phyloP scores from a whole-genome alignment of 23 red algal species.

The Gracilaria caudata region DNA sequence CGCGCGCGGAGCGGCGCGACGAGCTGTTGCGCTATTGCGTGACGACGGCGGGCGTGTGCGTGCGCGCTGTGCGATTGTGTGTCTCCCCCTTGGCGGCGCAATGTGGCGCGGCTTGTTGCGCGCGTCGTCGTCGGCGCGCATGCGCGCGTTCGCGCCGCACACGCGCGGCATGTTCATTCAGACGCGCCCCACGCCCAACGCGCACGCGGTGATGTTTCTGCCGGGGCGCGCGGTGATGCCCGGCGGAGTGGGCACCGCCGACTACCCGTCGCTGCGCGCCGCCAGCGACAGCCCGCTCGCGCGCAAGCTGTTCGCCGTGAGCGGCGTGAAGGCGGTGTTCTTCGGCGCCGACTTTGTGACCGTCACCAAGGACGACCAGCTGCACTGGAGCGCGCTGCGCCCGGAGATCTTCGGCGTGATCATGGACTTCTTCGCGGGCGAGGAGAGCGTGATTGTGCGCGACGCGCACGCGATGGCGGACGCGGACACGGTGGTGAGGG shows the following conservation, averaged over 20 bases:
- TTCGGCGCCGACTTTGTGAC: conserved; percentile 95
- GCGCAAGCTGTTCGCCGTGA: conserved; percentile 72
- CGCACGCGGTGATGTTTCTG: conserved; percentile 94
- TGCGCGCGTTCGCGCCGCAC: background rate
- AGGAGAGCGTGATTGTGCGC: conserved; percentile 26
- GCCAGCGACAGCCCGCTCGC: conserved; percentile 80
- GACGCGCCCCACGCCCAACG: conserved; percentile 92
- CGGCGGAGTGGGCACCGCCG: conserved; percentile 49
- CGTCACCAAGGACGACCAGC: conserved; percentile 80
- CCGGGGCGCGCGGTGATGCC: conserved; percentile 92
- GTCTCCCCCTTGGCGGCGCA: no score
- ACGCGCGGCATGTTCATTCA: conserved; percentile 87
- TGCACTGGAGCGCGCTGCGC: conserved; percentile 86
- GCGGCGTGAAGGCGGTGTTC: conserved; percentile 89
- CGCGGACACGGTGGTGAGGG: conserved; percentile 74
- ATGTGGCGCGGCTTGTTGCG: background rate
- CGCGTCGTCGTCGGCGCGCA: background rate
- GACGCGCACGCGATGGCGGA: conserved; percentile 9
- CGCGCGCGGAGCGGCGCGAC: no score
- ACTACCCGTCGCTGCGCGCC: conserved; percentile 69
- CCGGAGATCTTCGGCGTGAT: conserved; percentile 96
- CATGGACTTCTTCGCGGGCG: conserved; percentile 83
- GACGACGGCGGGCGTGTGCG: no score
- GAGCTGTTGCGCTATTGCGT: no score
- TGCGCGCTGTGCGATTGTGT: no score